phyloP scores from a whole-genome alignment of 352 stramenopile species.

The Globisporangium camurandrum region DNA sequence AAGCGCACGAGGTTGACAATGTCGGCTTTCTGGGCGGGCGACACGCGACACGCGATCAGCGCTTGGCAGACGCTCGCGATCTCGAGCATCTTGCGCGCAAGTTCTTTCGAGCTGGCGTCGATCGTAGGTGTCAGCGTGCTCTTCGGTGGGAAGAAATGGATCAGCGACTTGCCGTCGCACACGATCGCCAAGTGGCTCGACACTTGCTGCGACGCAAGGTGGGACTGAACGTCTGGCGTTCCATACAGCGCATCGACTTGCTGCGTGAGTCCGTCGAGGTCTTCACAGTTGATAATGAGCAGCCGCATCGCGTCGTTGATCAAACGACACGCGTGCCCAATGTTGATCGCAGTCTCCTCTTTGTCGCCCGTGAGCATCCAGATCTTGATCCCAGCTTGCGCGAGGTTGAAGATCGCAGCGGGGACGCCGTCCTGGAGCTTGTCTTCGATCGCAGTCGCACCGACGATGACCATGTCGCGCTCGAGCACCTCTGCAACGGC shows the following conservation, averaged over 20 bases:
- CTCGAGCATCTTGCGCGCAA: constrained; percentile 54
- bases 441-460: constrained; percentile 90
- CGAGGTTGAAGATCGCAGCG: constrained; percentile 73
- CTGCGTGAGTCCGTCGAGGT: constrained; percentile 28
- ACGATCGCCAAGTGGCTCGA: constrained; percentile 51
- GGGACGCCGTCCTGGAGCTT: constrained; percentile 89
- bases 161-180: constrained; percentile 64
- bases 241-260: constrained; percentile 49
- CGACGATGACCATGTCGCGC: constrained; percentile 71
- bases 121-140: constrained; percentile 20
- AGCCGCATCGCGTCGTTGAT: constrained; percentile 81
- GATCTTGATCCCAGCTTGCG: constrained; percentile 81
- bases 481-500: constrained; percentile 82
- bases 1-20: constrained; percentile 67
- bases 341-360: constrained; percentile 93
- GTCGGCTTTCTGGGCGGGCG: constrained; percentile 77
- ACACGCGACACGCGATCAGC: constrained; percentile 84
- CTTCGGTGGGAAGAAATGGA: constrained; percentile 61
- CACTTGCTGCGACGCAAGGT: constrained; percentile 29
- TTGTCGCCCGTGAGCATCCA: constrained; percentile 95
- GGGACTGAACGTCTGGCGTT: constrained; percentile 34
- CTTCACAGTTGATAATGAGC: constrained; percentile 63
- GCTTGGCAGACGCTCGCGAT: constrained; percentile 62
- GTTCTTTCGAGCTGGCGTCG: constrained; percentile 30
- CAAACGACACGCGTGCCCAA: constrained; percentile 86